Evolutionary conservation across 2,329 filamentous ascomycete species (phyloP), one percentile per base, ranked within the genome.

Genomic region (Emergomyces pasteurianus): DNA sequence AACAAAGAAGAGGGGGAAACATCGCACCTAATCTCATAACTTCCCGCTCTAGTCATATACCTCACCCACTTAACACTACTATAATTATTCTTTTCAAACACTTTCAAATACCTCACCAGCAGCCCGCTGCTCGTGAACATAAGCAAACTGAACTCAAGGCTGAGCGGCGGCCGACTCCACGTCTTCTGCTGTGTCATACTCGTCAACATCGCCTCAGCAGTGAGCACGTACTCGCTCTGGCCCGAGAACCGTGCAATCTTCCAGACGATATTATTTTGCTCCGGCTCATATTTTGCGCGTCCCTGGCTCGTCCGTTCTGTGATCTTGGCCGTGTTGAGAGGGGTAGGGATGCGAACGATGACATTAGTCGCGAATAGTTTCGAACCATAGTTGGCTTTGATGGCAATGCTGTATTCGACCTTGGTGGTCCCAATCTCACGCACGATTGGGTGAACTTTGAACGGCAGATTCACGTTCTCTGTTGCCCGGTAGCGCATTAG

Each of bases 51-150:
- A 21, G 94, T 99, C 94, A 99, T 97, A 76, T 99, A 99, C 68
- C 94, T 81, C 68, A 99, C 94, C 94, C 94, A 99, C 76, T 99
- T 99, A 56, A 99, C 94, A 71, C 91, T 96, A 64, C 89, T 95
- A 74, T 99, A 99, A 75, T 97, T 97, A 75, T 85, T 94, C 85
- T 99, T 99, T 79, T 99, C 94, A 78, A 99, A 99, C 1, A 99
- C 94, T 78, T 99, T 99, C 61, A 99, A 77, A 74, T 99, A 99
- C 57, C 95, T 81, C 61, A 99, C 94, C 65, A 99, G 73, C 71
- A 99, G 73, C 0, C 94, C 94, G 0, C 89, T 95, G 72, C 90
- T 96, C 23, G 94, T 99, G 72, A 99, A 99, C 95, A 99, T 99
- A 69, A 99, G 81, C 69, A 99, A 76, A 65, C 88, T 94, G 71